These are phyloP conservation scores for Phytophthora podocarpi DNA, from an alignment of 352 stramenopile genomes.

Conservation along the genomic window DNA sequence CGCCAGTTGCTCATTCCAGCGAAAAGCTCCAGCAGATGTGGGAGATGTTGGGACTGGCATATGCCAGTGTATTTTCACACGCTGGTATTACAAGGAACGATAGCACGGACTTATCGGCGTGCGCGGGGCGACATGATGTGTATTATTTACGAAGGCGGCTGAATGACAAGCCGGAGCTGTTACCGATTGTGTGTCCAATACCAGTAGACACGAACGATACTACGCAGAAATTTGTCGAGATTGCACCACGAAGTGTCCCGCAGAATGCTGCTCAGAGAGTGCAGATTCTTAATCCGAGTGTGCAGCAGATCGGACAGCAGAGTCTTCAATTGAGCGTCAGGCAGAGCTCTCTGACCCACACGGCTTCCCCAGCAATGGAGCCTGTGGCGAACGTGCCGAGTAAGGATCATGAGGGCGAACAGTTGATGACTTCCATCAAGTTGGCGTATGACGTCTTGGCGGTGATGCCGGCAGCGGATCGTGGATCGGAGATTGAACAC, in stretches of 20 bases:
- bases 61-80: constrained; percentile 1
- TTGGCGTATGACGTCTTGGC: constrained; percentile 15
- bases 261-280: background rate
- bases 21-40: constrained; percentile 23
- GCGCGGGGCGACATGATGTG: constrained; percentile 9
- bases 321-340: constrained; percentile 2
- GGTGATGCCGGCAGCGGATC: constrained; percentile 2
- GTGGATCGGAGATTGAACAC: constrained; percentile 11
- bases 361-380: background rate
- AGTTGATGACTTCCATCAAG: constrained; percentile 18
- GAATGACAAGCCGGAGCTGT: constrained; percentile 5
- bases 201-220: background rate
- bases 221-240: too few species aligned
- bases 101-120: background rate
- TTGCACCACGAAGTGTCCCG: too few species aligned
- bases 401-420: constrained; percentile 6
- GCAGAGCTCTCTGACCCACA: background rate
- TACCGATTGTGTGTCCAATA: background rate
- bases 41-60: constrained; percentile 12
- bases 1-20: constrained; percentile 13
- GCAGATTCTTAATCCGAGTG: background rate
- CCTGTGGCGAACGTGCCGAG: background rate
- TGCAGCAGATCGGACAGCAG: background rate
- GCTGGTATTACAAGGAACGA: background rate
- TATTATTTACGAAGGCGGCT: constrained; percentile 17